phyloP scores from a whole-genome alignment of 2,329 filamentous ascomycete genomes.

The Hymenoscyphus albidus region DNA sequence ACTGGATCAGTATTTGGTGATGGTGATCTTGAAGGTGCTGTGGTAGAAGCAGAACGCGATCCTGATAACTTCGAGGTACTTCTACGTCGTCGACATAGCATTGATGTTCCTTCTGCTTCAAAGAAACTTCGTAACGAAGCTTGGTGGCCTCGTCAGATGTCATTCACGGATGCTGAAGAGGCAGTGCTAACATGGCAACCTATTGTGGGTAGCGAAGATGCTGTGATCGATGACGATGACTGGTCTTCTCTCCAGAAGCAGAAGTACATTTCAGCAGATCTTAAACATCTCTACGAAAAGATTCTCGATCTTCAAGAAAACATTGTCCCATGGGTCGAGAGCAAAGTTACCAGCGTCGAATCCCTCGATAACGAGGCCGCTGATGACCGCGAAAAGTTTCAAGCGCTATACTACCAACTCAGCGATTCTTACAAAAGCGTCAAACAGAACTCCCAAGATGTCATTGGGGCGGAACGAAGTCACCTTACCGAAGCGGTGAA shows the following conservation, averaged over 20 bases:
- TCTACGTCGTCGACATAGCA: conserved; percentile 61
- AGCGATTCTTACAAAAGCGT: conserved; percentile 67
- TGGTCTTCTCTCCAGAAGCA: conserved; percentile 36
- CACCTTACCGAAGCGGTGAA: conserved; percentile 67
- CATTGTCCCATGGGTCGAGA: conserved; percentile 58
- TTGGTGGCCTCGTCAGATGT: conserved; percentile 68
- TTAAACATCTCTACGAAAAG: conserved; percentile 50
- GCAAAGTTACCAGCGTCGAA: conserved; percentile 53
- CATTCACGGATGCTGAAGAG: conserved; percentile 72
- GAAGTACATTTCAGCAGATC: conserved; percentile 47
- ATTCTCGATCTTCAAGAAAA: conserved; percentile 50
- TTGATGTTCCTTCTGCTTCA: conserved; percentile 38
- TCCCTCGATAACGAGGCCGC: conserved; percentile 59
- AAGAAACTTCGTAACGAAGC: conserved; percentile 47
- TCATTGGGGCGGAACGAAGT: conserved; percentile 65
- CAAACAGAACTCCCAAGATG: conserved; percentile 62
- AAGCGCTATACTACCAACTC: conserved; percentile 64
- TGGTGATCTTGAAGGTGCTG: conserved; percentile 52
- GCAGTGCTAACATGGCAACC: conserved; percentile 66
- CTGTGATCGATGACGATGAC: conserved; percentile 34
- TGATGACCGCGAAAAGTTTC: conserved; percentile 61
- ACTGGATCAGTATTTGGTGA: conserved; percentile 58
- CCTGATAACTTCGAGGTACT: conserved; percentile 43
- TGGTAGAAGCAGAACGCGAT: conserved; percentile 47
- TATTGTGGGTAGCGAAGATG: conserved; percentile 42